Conservation (phyloP, 495 filamentous ascomycete genomes). For the Neurospora sublineolata region DNA sequence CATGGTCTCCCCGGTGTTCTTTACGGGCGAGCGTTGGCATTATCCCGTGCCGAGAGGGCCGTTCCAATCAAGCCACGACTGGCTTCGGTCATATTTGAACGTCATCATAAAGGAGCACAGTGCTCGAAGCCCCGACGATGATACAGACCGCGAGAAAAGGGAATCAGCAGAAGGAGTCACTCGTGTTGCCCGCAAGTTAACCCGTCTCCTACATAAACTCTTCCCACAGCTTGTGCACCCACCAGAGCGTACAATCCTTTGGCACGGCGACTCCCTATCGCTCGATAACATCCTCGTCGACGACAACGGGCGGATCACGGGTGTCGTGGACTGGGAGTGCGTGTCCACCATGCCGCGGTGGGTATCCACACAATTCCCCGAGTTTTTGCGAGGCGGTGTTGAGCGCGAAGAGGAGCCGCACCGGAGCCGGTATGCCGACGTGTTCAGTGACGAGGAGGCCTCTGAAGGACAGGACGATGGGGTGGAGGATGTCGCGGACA, state of each 20-base stretch:
- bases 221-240: constrained; percentile 16
- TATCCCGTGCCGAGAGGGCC: constrained; percentile 18
- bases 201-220: constrained; percentile 15
- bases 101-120: constrained; percentile 20
- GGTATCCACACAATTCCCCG: constrained; percentile 33
- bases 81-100: constrained; percentile 16
- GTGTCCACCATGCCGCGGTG: constrained; percentile 37
- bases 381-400: constrained; percentile 25
- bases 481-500: constrained; percentile 13
- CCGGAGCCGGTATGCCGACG: constrained; percentile 19
- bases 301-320: constrained; percentile 29
- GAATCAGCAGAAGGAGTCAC: constrained; percentile 16
- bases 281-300: constrained; percentile 41
- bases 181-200: constrained; percentile 16
- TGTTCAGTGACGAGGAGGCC: constrained; percentile 7
- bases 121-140: too few relatives aligned
- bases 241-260: constrained; percentile 28
- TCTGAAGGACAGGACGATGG: constrained; percentile 5
- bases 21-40: constrained; percentile 15
- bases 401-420: constrained; percentile 20
- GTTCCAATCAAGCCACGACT: constrained; percentile 21
- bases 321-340: constrained; percentile 44
- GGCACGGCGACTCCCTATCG: constrained; percentile 34
- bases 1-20: constrained; percentile 18
- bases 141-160: constrained; percentile 13